These are phyloP conservation scores for Aspergillus pseudoglaucus DNA, from an alignment of 2,329 filamentous ascomycete species.

Conservation along the genomic window DNA sequence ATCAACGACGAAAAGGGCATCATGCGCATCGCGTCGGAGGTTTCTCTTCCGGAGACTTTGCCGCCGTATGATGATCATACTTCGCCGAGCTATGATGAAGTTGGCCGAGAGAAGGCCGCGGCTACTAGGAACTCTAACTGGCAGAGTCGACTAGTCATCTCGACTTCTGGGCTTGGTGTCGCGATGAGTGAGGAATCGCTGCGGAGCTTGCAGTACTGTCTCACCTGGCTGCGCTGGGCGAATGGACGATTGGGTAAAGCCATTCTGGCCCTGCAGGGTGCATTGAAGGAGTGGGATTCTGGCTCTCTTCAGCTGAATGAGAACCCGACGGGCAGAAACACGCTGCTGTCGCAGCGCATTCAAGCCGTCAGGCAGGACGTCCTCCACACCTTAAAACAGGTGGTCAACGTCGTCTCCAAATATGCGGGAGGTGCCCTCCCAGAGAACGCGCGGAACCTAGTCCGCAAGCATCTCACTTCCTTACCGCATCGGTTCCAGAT, in stretches of 20 bases:
- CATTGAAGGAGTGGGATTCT: slow-evolving; percentile 72
- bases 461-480: slow-evolving; percentile 75
- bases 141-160: slow-evolving; percentile 80
- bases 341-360: slow-evolving; percentile 48
- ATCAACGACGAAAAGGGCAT: slow-evolving; percentile 9
- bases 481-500: slow-evolving; percentile 76
- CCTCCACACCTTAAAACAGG: slow-evolving; percentile 70
- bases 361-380: slow-evolving; percentile 63
- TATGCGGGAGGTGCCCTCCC: slow-evolving; percentile 89
- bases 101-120: slow-evolving; percentile 28
- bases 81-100: slow-evolving; percentile 68
- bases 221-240: slow-evolving; percentile 72
- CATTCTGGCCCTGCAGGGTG: slow-evolving; percentile 65
- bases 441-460: slow-evolving; percentile 76
- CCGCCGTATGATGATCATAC: slow-evolving; percentile 77
- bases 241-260: slow-evolving; percentile 74
- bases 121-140: slow-evolving; percentile 44
- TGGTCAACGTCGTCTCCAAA: slow-evolving; percentile 77
- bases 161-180: slow-evolving; percentile 82
- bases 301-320: slow-evolving; percentile 32
- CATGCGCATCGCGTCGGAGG: slow-evolving; percentile 54
- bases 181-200: slow-evolving; percentile 87
- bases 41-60: slow-evolving; percentile 65
- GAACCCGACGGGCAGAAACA: slow-evolving; percentile 1
- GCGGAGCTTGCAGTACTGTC: slow-evolving; percentile 74